Percentiles rank a stretch among this genome's conserved stretches.
These are phyloP conservation scores for Tricladium varicosporioides DNA, from an alignment of 2,329 filamentous ascomycete species.

Conservation along the genomic window DNA sequence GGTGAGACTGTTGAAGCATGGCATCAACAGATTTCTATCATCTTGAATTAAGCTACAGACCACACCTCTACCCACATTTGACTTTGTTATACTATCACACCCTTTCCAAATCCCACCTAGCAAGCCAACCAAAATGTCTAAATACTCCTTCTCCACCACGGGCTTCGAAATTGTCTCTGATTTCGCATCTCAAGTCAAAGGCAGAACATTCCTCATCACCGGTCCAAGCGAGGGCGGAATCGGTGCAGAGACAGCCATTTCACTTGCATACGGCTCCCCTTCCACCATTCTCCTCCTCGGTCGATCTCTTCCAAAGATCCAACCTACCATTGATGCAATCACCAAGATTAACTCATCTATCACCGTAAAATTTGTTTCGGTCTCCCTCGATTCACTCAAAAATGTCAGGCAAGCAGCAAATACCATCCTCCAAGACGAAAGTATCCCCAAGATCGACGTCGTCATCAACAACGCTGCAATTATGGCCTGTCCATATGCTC, in stretches of 20 bases:
- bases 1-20: too few relatives aligned
- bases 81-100: too few relatives aligned
- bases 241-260: conserved; percentile 19
- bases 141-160: conserved; percentile 11
- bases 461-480: conserved; percentile 41
- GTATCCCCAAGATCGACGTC: conserved; percentile 38
- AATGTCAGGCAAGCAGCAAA: conserved; percentile 41
- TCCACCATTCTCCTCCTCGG: conserved; percentile 18
- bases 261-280: conserved; percentile 25
- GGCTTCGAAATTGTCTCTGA: conserved; percentile 14
- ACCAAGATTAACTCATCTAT: conserved; percentile 12
- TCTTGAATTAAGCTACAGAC: too few relatives aligned
- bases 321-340: conserved; percentile 21
- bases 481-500: conserved; percentile 21
- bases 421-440: conserved; percentile 34
- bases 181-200: conserved; percentile 17
- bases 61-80: too few relatives aligned
- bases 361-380: conserved; percentile 10
- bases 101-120: too few relatives aligned
- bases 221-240: conserved; percentile 18
- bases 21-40: too few relatives aligned
- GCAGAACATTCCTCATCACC: conserved; percentile 20
- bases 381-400: conserved; percentile 40
- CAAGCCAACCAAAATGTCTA: conserved; percentile 4
- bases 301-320: conserved; percentile 20